Conservation (phyloP, 2,329 filamentous ascomycete genomes). For the Exophiala sp. region DNA sequence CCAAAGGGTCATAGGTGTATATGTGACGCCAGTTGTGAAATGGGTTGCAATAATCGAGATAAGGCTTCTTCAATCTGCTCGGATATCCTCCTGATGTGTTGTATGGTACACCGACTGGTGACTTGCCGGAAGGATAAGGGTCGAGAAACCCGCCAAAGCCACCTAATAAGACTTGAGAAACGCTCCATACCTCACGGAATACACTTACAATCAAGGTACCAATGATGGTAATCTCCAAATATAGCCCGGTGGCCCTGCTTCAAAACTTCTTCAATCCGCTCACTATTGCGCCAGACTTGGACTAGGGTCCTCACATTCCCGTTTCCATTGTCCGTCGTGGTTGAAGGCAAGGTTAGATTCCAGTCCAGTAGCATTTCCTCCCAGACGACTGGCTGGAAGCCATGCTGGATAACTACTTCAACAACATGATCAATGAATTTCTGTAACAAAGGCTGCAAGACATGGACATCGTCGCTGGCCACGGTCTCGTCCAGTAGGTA, state of each 20-base stretch:
- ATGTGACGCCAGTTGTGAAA: slow-evolving; percentile 74
- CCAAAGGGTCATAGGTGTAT: slow-evolving; percentile 71
- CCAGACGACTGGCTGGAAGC: slow-evolving; percentile 73
- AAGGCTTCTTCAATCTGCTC: slow-evolving; percentile 46
- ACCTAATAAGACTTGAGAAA: slow-evolving; percentile 13
- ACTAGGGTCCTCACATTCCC: slow-evolving; percentile 38
- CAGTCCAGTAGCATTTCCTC: slow-evolving; percentile 77
- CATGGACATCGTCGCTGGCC: slow-evolving; percentile 55
- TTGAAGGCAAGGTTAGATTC: slow-evolving; percentile 65
- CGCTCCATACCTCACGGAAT: not conserved
- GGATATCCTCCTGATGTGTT: slow-evolving; percentile 23
- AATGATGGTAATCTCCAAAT: slow-evolving; percentile 31
- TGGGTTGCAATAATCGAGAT: slow-evolving; percentile 73
- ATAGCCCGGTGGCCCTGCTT: slow-evolving; percentile 32
- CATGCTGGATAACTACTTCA: slow-evolving; percentile 55
- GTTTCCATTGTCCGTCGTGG: slow-evolving; percentile 32
- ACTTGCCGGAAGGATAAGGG: slow-evolving; percentile 26
- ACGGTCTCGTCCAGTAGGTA: slow-evolving; percentile 70
- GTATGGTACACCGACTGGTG: slow-evolving; percentile 25
- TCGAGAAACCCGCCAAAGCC: slow-evolving; percentile 28
- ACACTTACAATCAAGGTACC: slow-evolving; percentile 30
- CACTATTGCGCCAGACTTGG: slow-evolving; percentile 62
- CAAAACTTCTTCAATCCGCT: slow-evolving; percentile 29
- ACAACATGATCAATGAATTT: slow-evolving; percentile 68
- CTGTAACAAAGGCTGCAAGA: slow-evolving; percentile 71